Conservation (phyloP, 306 rosid species). For the Cyamopsis tetragonoloba region DNA sequence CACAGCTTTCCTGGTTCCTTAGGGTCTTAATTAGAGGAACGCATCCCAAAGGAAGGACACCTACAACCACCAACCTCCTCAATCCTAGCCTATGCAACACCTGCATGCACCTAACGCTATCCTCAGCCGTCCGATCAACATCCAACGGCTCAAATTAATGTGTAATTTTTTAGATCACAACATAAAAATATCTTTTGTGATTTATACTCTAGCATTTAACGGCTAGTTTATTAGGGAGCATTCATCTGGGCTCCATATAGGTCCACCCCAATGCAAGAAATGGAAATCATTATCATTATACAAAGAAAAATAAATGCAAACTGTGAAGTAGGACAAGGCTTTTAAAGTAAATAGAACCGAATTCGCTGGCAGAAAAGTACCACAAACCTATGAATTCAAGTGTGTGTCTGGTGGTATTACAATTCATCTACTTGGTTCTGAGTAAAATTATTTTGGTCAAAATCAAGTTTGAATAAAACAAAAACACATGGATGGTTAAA, state of each 20-base stretch:
- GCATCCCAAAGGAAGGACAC: slow-evolving; percentile 73
- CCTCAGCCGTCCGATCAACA: neutral
- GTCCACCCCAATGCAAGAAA: neutral
- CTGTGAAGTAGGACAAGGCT: neutral
- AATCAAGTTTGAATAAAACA: no score
- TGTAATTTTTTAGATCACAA: no score
- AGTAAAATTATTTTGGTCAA: no score
- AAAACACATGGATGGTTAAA: no score
- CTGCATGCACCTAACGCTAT: no score
- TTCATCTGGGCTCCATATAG: neutral
- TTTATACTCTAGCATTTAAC: neutral
- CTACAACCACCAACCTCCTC: slow-evolving; percentile 42
- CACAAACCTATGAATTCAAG: no score
- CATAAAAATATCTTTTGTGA: neutral
- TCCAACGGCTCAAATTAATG: neutral
- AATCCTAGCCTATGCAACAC: slow-evolving; percentile 53
- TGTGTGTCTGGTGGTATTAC: no score
- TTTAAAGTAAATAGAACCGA: no score
- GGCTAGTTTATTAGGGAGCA: neutral
- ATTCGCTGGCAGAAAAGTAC: no score
- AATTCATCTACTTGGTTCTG: no score
- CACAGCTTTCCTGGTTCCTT: slow-evolving; percentile 30
- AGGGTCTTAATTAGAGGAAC: slow-evolving; percentile 54
- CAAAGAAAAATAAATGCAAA: slow-evolving; percentile 6
- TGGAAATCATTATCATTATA: no score